Conservation (phyloP, 495 filamentous ascomycete genomes). For the Trichocladium uniseriatum region DNA sequence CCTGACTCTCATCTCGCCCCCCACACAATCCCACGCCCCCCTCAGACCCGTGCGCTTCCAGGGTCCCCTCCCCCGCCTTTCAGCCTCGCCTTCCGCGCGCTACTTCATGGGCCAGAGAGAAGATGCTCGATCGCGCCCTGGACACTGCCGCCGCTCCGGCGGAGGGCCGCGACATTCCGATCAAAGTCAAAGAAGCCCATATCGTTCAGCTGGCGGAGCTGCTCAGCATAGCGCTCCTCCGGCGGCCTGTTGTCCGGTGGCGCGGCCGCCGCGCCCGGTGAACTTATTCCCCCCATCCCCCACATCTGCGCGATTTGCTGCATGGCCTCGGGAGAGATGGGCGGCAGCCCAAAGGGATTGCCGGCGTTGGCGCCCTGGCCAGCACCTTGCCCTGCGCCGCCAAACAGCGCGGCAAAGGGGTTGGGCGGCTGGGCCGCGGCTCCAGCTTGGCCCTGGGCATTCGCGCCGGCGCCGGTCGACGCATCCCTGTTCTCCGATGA, state of each 20-base stretch:
- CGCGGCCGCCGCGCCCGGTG: constrained; percentile 33
- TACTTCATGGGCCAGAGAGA: constrained; percentile 28
- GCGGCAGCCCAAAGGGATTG: constrained; percentile 19
- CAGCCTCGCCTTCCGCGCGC: neutral
- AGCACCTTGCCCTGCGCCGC: constrained; percentile 5
- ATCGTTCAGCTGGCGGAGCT: constrained; percentile 89
- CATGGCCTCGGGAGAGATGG: constrained; percentile 32
- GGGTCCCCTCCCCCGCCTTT: neutral
- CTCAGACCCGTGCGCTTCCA: neutral
- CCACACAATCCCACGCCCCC: too few relatives aligned
- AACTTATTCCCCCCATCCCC: constrained; percentile 21
- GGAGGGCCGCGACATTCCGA: constrained; percentile 77
- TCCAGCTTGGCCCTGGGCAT: constrained; percentile 3
- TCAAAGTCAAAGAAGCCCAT: constrained; percentile 99
- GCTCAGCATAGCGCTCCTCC: constrained; percentile 85
- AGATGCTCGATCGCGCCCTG: constrained; percentile 87
- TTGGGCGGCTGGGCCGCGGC: constrained; percentile 23
- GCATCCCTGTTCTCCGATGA: neutral
- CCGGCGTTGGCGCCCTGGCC: constrained; percentile 11
- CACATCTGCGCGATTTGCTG: constrained; percentile 37
- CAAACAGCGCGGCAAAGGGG: constrained; percentile 38
- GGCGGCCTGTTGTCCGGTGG: constrained; percentile 76
- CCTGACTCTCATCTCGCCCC: neutral
- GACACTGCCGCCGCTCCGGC: constrained; percentile 85
- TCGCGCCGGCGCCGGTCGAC: neutral